These are phyloP conservation scores for Pythium inflatum DNA, from an alignment of 352 stramenopile species.

Conservation along the genomic window DNA sequence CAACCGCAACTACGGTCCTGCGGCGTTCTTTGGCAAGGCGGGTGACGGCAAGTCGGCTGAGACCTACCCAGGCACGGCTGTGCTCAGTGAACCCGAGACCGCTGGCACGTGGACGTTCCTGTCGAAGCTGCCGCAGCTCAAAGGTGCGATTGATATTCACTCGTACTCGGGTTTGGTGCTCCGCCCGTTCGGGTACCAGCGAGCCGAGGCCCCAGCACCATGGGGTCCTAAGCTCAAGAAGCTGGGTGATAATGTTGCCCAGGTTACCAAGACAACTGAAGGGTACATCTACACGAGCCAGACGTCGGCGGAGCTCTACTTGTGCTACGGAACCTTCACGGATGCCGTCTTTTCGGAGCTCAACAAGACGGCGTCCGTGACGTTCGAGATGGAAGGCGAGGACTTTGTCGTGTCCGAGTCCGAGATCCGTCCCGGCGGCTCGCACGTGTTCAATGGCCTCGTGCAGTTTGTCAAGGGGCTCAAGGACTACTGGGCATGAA, in stretches of 20 bases:
- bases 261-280: slow-evolving; percentile 27
- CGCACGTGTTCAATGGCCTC: slow-evolving; percentile 34
- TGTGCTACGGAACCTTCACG: slow-evolving; percentile 43
- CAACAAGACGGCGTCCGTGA: slow-evolving; percentile 40
- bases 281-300: slow-evolving; percentile 28
- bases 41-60: slow-evolving; percentile 25
- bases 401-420: slow-evolving; percentile 34
- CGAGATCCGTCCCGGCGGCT: slow-evolving; percentile 34
- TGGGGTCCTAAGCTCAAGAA: slow-evolving; percentile 38
- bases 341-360: slow-evolving; percentile 38
- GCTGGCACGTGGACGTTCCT: slow-evolving; percentile 13
- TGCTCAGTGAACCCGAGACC: slow-evolving; percentile 35
- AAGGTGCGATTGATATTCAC: slow-evolving; percentile 31
- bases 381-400: slow-evolving; percentile 43
- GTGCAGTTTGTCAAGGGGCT: slow-evolving; percentile 37
- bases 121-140: slow-evolving; percentile 13
- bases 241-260: slow-evolving; percentile 35
- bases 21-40: slow-evolving; percentile 32
- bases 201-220: slow-evolving; percentile 25
- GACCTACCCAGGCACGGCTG: slow-evolving; percentile 32
- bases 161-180: slow-evolving; percentile 42
- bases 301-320: slow-evolving; percentile 35
- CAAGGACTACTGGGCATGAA: slow-evolving; percentile 33
- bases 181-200: slow-evolving; percentile 37
- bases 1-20: slow-evolving; percentile 41